Conservation (phyloP, 441 rosid species). For the Bocquillonia castaneifolia region DNA sequence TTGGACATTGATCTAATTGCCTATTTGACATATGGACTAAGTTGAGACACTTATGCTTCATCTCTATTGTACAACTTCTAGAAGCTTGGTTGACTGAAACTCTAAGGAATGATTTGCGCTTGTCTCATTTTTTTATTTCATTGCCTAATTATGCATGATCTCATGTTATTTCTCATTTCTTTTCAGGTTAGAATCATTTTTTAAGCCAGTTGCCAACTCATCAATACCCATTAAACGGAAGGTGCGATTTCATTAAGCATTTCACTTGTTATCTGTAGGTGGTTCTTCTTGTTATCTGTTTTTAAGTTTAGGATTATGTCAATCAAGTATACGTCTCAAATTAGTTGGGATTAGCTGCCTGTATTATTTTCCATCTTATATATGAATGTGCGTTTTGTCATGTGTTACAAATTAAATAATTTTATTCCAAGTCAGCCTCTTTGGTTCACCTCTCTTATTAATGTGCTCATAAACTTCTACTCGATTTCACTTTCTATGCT, state of each 20-base stretch:
- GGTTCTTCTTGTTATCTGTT: neutral
- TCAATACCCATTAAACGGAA: slow-evolving; percentile 68
- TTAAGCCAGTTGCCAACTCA: slow-evolving; percentile 64
- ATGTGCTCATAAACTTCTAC: neutral
- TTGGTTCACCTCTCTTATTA: neutral
- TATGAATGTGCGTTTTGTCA: neutral
- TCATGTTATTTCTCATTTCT: slow-evolving; percentile 11
- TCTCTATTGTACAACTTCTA: too few species aligned
- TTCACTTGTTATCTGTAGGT: neutral
- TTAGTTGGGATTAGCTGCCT: neutral
- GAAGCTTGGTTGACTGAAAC: too few species aligned
- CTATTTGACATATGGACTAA: too few species aligned
- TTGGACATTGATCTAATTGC: too few species aligned
- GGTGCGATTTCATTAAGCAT: slow-evolving; percentile 42
- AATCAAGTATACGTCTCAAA: neutral
- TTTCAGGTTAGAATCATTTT: slow-evolving; percentile 79
- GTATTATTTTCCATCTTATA: neutral
- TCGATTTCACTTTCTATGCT: neutral
- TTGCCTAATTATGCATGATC: slow-evolving; percentile 1
- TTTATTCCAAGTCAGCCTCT: neutral
- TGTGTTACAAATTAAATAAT: neutral
- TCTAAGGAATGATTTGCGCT: neutral
- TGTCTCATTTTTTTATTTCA: slow-evolving; percentile 4
- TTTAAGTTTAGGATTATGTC: neutral
- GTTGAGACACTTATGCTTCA: too few species aligned